phyloP scores from a whole-genome alignment of 768 basidiomycete species.

The Terana coerulea region DNA sequence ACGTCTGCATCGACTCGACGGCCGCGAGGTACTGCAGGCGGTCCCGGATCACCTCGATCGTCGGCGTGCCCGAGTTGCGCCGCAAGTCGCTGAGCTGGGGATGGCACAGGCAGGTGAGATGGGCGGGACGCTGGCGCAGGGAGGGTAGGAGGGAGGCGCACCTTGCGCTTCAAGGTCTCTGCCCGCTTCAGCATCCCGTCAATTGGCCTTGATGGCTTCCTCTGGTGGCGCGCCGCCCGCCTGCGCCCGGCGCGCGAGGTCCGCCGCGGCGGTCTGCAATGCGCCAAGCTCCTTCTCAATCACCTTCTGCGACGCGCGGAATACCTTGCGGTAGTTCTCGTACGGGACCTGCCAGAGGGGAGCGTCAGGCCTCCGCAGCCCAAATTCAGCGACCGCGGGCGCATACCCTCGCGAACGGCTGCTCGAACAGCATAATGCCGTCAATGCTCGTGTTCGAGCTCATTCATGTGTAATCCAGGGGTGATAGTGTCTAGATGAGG shows the following conservation, averaged over 20 bases:
- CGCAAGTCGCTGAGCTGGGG: conserved; percentile 49
- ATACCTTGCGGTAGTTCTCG: conserved; percentile 87
- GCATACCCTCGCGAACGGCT: conserved; percentile 72
- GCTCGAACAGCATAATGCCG: conserved; percentile 77
- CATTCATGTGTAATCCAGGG: conserved; percentile 16
- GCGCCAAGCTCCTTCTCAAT: conserved; percentile 75
- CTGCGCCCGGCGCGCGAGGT: conserved; percentile 49
- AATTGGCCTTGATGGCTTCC: conserved; percentile 55
- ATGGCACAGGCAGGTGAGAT: too few species aligned
- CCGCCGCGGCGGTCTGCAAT: conserved; percentile 52
- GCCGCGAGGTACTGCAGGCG: conserved; percentile 68
- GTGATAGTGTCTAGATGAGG: too few species aligned
- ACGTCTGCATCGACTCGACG: conserved; percentile 52
- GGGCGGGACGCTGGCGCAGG: too few species aligned
- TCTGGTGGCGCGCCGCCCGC: conserved; percentile 38
- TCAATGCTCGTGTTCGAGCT: conserved; percentile 56
- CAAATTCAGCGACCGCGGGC: not conserved
- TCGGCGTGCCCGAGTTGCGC: conserved; percentile 44
- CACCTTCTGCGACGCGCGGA: conserved; percentile 75
- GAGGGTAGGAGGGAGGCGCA: conserved; percentile 35
- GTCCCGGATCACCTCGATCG: conserved; percentile 70
- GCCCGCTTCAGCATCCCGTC: conserved; percentile 76
- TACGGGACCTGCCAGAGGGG: conserved; percentile 67
- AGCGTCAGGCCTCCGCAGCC: not conserved
- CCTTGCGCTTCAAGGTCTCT: conserved; percentile 87